phyloP scores from a whole-genome alignment of 2,329 filamentous ascomycete genomes.

The Xylaria sp. region DNA sequence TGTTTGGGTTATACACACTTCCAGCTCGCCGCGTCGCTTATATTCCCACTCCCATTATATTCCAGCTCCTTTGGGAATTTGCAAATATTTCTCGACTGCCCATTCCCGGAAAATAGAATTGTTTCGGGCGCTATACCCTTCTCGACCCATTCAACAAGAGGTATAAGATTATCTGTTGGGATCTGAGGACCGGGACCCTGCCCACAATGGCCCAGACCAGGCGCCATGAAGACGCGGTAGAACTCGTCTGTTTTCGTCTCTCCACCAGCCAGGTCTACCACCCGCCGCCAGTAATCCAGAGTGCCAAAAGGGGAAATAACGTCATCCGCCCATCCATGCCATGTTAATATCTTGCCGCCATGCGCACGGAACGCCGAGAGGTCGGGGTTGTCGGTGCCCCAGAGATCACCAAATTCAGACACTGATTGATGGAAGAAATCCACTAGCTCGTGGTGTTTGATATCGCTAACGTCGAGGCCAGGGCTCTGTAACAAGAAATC shows the following conservation, averaged over 20 bases:
- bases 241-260: conserved; percentile 49
- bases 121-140: conserved; percentile 32
- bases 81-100: conserved; percentile 28
- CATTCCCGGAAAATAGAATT: conserved; percentile 25
- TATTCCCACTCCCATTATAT: conserved; percentile 28
- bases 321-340: conserved; percentile 49
- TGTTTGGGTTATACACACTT: conserved; percentile 23
- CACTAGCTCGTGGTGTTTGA: conserved; percentile 38
- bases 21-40: conserved; percentile 31
- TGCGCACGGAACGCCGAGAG: conserved; percentile 37
- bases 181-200: conserved; percentile 47
- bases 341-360: conserved; percentile 50
- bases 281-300: conserved; percentile 42
- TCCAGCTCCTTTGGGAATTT: conserved; percentile 28
- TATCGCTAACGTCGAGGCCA: conserved; percentile 36
- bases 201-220: conserved; percentile 57
- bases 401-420: conserved; percentile 31
- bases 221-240: conserved; percentile 57
- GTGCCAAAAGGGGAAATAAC: conserved; percentile 43
- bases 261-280: conserved; percentile 28
- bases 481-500: conserved; percentile 38
- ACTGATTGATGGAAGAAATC: conserved; percentile 30
- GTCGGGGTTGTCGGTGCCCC: conserved; percentile 39
- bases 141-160: conserved; percentile 35
- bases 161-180: conserved; percentile 22